A percentile compares a stretch with the other conserved stretches of the same genome.
These are phyloP conservation scores for Coemansia brasiliensis DNA, from an alignment of 192 early-diverging fungal genomes.

Conservation along the genomic window DNA sequence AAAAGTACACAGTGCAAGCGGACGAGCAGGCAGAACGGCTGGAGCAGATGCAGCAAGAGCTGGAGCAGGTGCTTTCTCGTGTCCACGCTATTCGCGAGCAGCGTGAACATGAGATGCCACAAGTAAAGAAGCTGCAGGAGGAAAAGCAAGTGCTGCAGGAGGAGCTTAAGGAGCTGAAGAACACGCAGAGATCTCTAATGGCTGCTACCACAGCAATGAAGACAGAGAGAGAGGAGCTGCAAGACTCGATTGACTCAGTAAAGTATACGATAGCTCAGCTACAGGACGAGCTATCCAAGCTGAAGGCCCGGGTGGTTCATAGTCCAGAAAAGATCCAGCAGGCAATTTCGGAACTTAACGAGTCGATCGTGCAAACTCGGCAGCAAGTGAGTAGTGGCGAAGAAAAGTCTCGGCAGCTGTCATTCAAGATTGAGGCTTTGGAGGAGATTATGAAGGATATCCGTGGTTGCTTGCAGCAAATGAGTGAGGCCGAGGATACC, in stretches of 20 bases:
- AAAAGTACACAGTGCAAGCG: constrained; percentile 62
- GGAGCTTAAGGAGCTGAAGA: constrained; percentile 59
- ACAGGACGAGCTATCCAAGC: constrained; percentile 51
- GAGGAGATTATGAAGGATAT: constrained; percentile 60
- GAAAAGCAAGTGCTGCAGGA: constrained; percentile 53
- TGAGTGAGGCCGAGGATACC: constrained; percentile 65
- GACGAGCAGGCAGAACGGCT: constrained; percentile 52
- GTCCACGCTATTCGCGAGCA: constrained; percentile 58
- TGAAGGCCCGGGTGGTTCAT: constrained; percentile 68
- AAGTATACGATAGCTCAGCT: constrained; percentile 55
- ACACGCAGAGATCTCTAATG: constrained; percentile 43
- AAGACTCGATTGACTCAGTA: constrained; percentile 56
- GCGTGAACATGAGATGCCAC: constrained; percentile 58
- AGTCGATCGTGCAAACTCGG: constrained; percentile 49
- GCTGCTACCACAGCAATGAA: constrained; percentile 53
- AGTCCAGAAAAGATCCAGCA: constrained; percentile 73
- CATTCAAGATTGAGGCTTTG: constrained; percentile 59
- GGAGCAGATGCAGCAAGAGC: constrained; percentile 51
- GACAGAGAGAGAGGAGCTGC: constrained; percentile 55
- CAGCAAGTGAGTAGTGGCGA: constrained; percentile 48
- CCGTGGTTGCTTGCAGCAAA: constrained; percentile 56
- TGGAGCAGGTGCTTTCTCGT: constrained; percentile 58
- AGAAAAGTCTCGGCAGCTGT: constrained; percentile 58
- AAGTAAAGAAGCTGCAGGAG: constrained; percentile 52
- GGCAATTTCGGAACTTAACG: constrained; percentile 64